A percentile compares a stretch with the other conserved stretches of the same genome.
These are phyloP conservation scores for Globisporangium abappressorium DNA, from an alignment of 352 stramenopile species.

Conservation along the genomic window DNA sequence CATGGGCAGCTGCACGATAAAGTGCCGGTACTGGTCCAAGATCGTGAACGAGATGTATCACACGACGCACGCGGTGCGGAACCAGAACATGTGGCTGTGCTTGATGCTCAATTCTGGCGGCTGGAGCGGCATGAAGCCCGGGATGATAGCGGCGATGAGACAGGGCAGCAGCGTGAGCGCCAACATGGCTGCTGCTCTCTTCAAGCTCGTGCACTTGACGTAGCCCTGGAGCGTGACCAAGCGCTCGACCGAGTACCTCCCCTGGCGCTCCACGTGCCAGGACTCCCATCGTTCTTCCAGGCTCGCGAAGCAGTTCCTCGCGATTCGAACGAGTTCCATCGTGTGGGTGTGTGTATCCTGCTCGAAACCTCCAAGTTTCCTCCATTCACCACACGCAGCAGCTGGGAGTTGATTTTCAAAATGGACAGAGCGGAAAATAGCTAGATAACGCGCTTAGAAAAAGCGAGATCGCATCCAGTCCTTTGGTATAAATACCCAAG, in stretches of 20 bases:
- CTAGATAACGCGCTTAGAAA: no score
- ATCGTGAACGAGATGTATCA: conserved; percentile 14
- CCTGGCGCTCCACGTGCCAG: not conserved
- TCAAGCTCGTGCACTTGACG: not conserved
- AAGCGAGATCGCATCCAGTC: no score
- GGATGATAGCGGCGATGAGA: not conserved
- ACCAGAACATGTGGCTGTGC: conserved; percentile 7
- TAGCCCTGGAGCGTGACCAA: not conserved
- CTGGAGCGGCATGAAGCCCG: conserved; percentile 11
- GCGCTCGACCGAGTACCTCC: not conserved
- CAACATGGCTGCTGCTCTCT: not conserved
- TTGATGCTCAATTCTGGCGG: not conserved
- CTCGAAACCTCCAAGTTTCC: no score
- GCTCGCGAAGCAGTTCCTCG: no score
- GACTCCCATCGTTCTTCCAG: not conserved
- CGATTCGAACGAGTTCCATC: no score
- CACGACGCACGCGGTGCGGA: not conserved
- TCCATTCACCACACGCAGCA: no score
- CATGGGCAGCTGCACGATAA: no score
- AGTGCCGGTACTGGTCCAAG: no score
- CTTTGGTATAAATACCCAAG: no score
- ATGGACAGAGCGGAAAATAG: no score
- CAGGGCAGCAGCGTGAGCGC: conserved; percentile 13
- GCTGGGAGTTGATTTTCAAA: no score
- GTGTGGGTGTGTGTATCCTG: no score